phyloP scores from a whole-genome alignment of 2,329 filamentous ascomycete species.

The Aphanocladium album region DNA sequence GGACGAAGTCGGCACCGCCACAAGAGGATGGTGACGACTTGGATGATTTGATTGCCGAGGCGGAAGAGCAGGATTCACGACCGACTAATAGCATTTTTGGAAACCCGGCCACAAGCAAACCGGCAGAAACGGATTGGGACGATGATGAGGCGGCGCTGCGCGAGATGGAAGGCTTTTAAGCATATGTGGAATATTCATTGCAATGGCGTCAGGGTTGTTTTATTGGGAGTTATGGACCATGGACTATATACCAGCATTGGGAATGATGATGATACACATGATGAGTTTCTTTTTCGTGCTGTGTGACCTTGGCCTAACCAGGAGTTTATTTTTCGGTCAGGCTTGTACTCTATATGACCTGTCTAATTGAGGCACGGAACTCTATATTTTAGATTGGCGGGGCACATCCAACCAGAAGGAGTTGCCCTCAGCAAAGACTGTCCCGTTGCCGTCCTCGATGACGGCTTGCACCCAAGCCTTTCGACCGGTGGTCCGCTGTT shows the following conservation, averaged over 20 bases:
- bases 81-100: conserved; percentile 6
- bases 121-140: conserved; percentile 39
- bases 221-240: not conserved
- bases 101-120: conserved; percentile 3
- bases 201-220: conserved; percentile 2
- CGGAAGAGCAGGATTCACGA: conserved; percentile 25
- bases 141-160: conserved; percentile 66
- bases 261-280: not conserved
- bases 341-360: too few species aligned
- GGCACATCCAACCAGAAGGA: conserved; percentile 7
- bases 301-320: not conserved
- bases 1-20: not conserved
- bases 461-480: conserved; percentile 17
- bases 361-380: too few species aligned
- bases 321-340: not conserved
- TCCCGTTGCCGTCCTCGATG: conserved; percentile 14
- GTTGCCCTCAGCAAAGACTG: conserved; percentile 2
- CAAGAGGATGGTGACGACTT: conserved; percentile 43
- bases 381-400: not conserved
- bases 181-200: not conserved
- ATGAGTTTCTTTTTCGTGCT: too few species aligned
- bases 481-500: conserved; percentile 15
- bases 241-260: not conserved
- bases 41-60: conserved; percentile 50
- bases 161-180: conserved; percentile 52